Conservation (phyloP, 176 grass and related monocot species). For the Bothriochloa decipiens region DNA sequence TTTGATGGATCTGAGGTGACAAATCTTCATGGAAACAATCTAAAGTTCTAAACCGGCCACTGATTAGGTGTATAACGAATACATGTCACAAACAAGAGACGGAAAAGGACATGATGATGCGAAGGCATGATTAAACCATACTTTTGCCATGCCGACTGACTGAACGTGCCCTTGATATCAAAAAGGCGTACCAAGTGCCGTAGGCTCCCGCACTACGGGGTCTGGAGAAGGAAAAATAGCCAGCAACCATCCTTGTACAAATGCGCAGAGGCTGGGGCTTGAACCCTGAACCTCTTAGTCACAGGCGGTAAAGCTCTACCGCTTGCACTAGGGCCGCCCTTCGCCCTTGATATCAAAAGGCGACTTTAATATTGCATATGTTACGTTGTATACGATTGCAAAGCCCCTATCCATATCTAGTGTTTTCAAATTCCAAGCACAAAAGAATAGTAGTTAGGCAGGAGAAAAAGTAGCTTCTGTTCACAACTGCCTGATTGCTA, state of each 20-base stretch:
- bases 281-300: too few relatives aligned
- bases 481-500: constrained; percentile 11
- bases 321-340: too few relatives aligned
- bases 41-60: neutral
- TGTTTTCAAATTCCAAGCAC: neutral
- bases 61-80: neutral
- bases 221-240: too few relatives aligned
- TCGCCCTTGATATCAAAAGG: neutral
- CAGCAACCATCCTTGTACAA: too few relatives aligned
- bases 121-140: constrained; percentile 35
- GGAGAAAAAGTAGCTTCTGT: neutral
- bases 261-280: too few relatives aligned
- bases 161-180: neutral
- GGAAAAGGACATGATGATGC: neutral
- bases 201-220: too few relatives aligned
- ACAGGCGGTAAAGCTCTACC: too few relatives aligned
- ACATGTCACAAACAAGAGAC: neutral
- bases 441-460: constrained; percentile 34
- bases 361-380: constrained; percentile 13
- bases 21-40: neutral
- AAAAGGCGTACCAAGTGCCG: too few relatives aligned
- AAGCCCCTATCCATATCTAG: neutral
- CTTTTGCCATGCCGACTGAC: neutral
- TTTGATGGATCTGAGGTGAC: neutral
- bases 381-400: neutral